Evolutionary conservation across 352 stramenopile species (phyloP).

Genomic region (Globisporangium carolinianum): DNA sequence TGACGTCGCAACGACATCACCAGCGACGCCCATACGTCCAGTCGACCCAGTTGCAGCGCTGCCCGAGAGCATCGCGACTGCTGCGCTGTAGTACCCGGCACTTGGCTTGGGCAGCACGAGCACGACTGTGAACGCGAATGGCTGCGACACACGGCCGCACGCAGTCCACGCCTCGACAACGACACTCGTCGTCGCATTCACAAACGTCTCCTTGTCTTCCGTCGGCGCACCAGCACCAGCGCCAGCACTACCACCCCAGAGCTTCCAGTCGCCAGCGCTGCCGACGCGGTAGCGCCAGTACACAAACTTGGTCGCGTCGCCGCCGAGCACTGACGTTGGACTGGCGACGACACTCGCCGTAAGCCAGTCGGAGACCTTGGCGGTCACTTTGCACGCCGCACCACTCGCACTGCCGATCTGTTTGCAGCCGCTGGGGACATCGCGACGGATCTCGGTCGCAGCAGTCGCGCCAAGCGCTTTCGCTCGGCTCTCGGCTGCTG

Average conservation of each 20-base stretch:
- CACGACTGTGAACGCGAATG: conserved; percentile 36
- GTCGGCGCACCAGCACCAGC: not conserved
- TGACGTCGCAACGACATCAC: not conserved
- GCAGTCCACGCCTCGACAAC: conserved; percentile 48
- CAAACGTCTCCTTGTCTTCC: conserved; percentile 21
- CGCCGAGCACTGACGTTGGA: conserved; percentile 6
- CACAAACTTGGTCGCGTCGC: conserved; percentile 28
- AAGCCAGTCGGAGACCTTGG: conserved; percentile 31
- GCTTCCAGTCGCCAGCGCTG: conserved; percentile 21
- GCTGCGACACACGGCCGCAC: conserved; percentile 30
- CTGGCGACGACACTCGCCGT: conserved; percentile 20
- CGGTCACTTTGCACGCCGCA: conserved; percentile 21
- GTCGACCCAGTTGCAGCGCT: not conserved
- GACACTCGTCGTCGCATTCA: conserved; percentile 30
- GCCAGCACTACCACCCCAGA: conserved; percentile 19
- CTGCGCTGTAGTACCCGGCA: not conserved
- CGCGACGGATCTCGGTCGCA: conserved; percentile 46
- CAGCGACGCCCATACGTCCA: conserved; percentile 11
- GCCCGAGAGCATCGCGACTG: conserved; percentile 2
- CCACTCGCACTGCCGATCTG: conserved; percentile 18
- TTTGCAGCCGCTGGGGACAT: conserved; percentile 26
- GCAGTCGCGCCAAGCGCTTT: conserved; percentile 22
- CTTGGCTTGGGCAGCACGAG: conserved; percentile 43
- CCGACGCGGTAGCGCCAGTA: conserved; percentile 59
- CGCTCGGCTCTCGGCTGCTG: conserved; percentile 29